Percentiles rank a stretch among this genome's conserved stretches.
phyloP scores from a whole-genome alignment of 1,139 yeast genomes.

The Pichia sp. region DNA sequence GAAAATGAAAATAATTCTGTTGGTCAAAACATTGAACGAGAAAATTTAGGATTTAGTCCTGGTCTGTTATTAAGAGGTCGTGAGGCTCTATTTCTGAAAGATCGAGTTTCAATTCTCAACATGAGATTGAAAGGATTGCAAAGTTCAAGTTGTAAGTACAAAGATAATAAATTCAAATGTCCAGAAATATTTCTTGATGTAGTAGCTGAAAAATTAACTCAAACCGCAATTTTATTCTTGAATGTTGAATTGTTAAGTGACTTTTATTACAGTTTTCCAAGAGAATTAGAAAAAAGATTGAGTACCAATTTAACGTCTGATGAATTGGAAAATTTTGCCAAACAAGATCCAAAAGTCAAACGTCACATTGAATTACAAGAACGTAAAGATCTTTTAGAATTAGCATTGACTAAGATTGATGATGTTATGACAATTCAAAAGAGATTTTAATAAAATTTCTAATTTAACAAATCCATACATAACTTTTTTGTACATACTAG shows the following conservation, averaged over 20 bases:
- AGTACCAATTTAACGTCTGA: slow-evolving; percentile 59
- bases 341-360: slow-evolving; percentile 87
- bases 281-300: slow-evolving; percentile 78
- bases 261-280: slow-evolving; percentile 91
- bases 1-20: slow-evolving; percentile 44
- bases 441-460: slow-evolving; percentile 13
- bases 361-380: slow-evolving; percentile 90
- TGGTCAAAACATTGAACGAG: slow-evolving; percentile 36
- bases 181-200: slow-evolving; percentile 93
- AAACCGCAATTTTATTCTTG: slow-evolving; percentile 86
- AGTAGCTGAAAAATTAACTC: slow-evolving; percentile 83
- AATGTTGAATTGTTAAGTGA: slow-evolving; percentile 92
- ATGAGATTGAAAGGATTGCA: slow-evolving; percentile 74
- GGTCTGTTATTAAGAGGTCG: slow-evolving; percentile 66
- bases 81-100: slow-evolving; percentile 76
- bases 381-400: slow-evolving; percentile 78
- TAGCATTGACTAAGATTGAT: slow-evolving; percentile 81
- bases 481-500: background rate
- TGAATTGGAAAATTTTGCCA: slow-evolving; percentile 83
- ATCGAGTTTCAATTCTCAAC: slow-evolving; percentile 63
- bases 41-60: slow-evolving; percentile 34
- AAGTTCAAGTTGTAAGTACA: slow-evolving; percentile 66
- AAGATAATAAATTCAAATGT: slow-evolving; percentile 81
- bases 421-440: slow-evolving; percentile 75
- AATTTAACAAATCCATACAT: background rate